phyloP scores from a whole-genome alignment of 2,329 filamentous ascomycete genomes.

The Stemphylium lycopersici region DNA sequence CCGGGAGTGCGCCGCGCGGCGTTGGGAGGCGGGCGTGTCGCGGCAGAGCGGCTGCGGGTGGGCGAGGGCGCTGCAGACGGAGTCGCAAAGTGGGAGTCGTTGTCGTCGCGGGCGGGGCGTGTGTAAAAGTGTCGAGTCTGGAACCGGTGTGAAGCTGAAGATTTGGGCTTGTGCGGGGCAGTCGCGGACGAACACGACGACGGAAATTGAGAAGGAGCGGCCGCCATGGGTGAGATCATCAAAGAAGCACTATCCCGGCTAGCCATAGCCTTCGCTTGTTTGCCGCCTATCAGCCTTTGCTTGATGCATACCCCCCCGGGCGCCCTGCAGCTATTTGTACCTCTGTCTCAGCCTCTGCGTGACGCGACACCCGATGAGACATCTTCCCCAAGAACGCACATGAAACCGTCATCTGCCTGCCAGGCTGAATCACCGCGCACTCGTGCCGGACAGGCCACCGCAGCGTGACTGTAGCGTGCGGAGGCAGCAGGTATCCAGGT shows the following conservation, averaged over 20 bases:
- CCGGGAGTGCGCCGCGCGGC: slow-evolving; percentile 17
- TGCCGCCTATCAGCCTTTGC: slow-evolving; percentile 19
- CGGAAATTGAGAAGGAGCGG: slow-evolving; percentile 15
- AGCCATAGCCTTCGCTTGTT: slow-evolving; percentile 6
- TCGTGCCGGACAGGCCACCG: slow-evolving; percentile 8
- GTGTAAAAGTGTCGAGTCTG: slow-evolving; percentile 4
- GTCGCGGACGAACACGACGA: slow-evolving; percentile 19
- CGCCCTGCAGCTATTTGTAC: slow-evolving; percentile 17
- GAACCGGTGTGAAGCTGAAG: slow-evolving; percentile 15
- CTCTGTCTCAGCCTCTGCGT: slow-evolving; percentile 18
- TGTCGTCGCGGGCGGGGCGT: background rate
- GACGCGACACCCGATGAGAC: slow-evolving; percentile 19
- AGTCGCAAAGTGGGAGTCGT: background rate
- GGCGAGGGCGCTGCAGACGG: background rate
- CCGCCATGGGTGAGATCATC: slow-evolving; percentile 27
- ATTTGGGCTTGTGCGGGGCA: slow-evolving; percentile 20
- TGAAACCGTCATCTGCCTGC: slow-evolving; percentile 15
- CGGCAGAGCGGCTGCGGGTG: slow-evolving; percentile 11
- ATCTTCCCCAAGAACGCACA: slow-evolving; percentile 4
- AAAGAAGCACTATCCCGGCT: slow-evolving; percentile 12
- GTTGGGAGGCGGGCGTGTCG: slow-evolving; percentile 16
- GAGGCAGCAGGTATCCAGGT: slow-evolving; percentile 16
- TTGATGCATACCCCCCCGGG: slow-evolving; percentile 11
- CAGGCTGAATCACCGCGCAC: slow-evolving; percentile 13
- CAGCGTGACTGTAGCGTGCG: slow-evolving; percentile 4